Base-by-base conservation (phyloP, 1,139 yeast species). In the Hemisphaericaspora subhashii region DNA sequence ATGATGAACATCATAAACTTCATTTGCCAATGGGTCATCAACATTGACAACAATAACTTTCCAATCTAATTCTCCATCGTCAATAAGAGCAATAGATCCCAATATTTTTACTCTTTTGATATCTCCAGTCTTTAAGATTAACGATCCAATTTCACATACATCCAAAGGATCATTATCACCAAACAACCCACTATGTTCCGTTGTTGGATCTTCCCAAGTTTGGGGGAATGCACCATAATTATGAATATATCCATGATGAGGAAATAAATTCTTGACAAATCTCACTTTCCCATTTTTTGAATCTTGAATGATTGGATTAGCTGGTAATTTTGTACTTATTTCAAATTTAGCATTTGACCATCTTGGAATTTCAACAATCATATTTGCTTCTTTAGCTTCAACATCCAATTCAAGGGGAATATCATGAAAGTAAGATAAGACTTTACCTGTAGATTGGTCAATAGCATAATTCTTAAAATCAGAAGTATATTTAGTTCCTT, bases 1-100 rank as follows among this genome's bases (percentile, higher is more conserved):
- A 57, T 87, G 95, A 53, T 79, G 83, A 46, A 88, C 76, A 60
- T 84, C 92, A 57, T 80, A 70, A 47, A 87, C 64, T 59, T 83
- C 80, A 34, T 78, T 59, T 37, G 95, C 89, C 51, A 86, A 68
- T 43, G 92, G 89, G 60, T 88, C 96, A 44, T 77, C 72, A 38
- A 76, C 70, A 56, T 83, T 85, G 50, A 88, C 77, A 47, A 81
- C 95, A 54, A 88, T 79, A 40, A 88, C 79, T 65, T 88, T 88
- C 96, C 96, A 88, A 67, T 88, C 96, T 50, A 94, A 81, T 66
- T 87, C 96, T 45, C 96, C 96, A 62, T 87, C 96, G 58, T 88
- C 96, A 51, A 88, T 77, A 53, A 88, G 71, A 27, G 96, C 96
- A 77, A 87, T 77, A 45, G 86, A 80, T 49, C 96, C 96, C 50